Conservation (phyloP, 441 rosid genomes). For the Pelargonium fulgidum region DNA sequence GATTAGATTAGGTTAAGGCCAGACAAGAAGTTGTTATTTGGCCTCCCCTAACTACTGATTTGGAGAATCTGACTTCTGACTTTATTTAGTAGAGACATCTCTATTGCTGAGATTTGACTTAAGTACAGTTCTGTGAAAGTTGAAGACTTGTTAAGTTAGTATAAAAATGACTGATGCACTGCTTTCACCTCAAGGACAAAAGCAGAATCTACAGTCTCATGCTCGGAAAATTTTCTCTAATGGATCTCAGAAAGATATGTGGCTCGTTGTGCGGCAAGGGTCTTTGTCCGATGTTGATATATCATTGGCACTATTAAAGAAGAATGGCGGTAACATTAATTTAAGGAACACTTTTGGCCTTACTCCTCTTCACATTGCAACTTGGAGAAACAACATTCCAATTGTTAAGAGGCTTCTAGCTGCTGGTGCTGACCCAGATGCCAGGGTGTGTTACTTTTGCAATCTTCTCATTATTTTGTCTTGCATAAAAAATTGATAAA, state of each 20-base stretch:
- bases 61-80: conserved; percentile 7
- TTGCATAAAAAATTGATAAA: background rate
- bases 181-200: conserved; percentile 57
- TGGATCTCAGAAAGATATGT: conserved; percentile 57
- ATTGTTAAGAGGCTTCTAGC: conserved; percentile 77
- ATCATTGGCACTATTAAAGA: conserved; percentile 60
- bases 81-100: conserved; percentile 11
- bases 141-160: conserved; percentile 16
- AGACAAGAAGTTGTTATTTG: conserved; percentile 13
- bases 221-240: conserved; percentile 41
- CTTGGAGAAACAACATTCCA: conserved; percentile 96
- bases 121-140: conserved; percentile 10
- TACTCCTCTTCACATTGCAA: conserved; percentile 86
- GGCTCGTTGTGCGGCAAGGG: conserved; percentile 74
- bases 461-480: conserved; percentile 13
- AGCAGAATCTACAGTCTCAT: conserved; percentile 43
- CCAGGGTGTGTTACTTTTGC: conserved; percentile 55
- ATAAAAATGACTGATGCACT: conserved; percentile 41
- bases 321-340: conserved; percentile 73
- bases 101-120: conserved; percentile 10
- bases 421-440: conserved; percentile 98
- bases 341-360: conserved; percentile 69
- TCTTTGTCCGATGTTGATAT: conserved; percentile 79
- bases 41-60: conserved; percentile 9
- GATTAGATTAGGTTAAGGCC: conserved; percentile 20